A percentile compares a stretch with the other conserved stretches of the same genome.
These are phyloP conservation scores for Dryadomyces sulphureus DNA, from an alignment of 2,329 filamentous ascomycete genomes.

Conservation along the genomic window DNA sequence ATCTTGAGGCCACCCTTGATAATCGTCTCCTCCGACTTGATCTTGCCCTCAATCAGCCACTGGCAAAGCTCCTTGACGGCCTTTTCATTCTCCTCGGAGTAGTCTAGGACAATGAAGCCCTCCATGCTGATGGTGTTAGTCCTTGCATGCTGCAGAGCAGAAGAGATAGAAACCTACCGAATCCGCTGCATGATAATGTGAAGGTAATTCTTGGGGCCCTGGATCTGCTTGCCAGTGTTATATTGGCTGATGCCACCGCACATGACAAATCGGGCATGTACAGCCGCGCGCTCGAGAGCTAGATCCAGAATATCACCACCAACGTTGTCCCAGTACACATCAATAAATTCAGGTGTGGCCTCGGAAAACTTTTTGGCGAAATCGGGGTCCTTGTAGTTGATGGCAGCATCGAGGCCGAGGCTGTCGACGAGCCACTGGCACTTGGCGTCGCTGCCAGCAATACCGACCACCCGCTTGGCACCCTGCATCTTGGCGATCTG, in stretches of 20 bases:
- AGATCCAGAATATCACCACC: slow-evolving; percentile 56
- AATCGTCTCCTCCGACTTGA: slow-evolving; percentile 58
- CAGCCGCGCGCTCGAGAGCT: slow-evolving; percentile 48
- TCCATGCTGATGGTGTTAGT: slow-evolving; percentile 30
- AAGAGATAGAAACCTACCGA: slow-evolving; percentile 23
- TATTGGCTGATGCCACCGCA: slow-evolving; percentile 60
- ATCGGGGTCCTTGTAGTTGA: slow-evolving; percentile 54
- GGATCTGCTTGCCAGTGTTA: slow-evolving; percentile 35
- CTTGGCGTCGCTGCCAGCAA: slow-evolving; percentile 42
- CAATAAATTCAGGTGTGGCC: slow-evolving; percentile 40
- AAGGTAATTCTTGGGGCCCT: slow-evolving; percentile 33
- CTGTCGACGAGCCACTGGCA: slow-evolving; percentile 47
- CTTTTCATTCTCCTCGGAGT: slow-evolving; percentile 35
- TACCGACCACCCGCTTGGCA: slow-evolving; percentile 31
- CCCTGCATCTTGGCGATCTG: slow-evolving; percentile 54
- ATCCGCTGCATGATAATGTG: slow-evolving; percentile 27
- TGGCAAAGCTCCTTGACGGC: slow-evolving; percentile 46
- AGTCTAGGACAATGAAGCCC: slow-evolving; percentile 63
- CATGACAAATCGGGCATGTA: slow-evolving; percentile 50
- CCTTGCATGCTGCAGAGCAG: neutral
- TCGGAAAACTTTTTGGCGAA: slow-evolving; percentile 45
- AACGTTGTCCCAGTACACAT: slow-evolving; percentile 61
- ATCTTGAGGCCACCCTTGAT: slow-evolving; percentile 51
- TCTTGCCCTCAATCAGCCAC: slow-evolving; percentile 58
- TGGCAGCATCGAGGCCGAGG: slow-evolving; percentile 49